Percentiles rank a stretch among this genome's conserved stretches.
Conservation (phyloP, 208 protist genomes). For the Acanthamoeba culbertsoni region DNA sequence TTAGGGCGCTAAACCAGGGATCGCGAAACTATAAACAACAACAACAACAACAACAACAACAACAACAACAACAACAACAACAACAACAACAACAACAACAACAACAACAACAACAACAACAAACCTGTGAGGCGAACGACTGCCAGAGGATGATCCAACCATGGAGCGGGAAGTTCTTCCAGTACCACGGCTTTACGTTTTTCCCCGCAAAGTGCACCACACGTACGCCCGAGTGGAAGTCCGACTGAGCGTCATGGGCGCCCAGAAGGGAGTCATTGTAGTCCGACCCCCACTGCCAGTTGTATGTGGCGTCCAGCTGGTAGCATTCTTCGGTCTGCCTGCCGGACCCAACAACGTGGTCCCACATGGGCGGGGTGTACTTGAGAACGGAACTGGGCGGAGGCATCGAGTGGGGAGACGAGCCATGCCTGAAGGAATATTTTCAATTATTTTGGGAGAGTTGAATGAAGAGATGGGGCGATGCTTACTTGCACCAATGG, state of each 20-base stretch:
- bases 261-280: background rate
- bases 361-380: background rate
- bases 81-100: too few species aligned
- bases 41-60: too few species aligned
- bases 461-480: background rate
- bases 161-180: background rate
- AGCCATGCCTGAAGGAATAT: background rate
- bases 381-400: background rate
- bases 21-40: too few species aligned
- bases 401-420: background rate
- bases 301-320: background rate
- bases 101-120: too few species aligned
- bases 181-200: background rate
- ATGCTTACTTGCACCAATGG: background rate
- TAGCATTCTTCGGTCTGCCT: background rate
- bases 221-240: background rate
- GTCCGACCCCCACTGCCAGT: slow-evolving; percentile 25
- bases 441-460: too few species aligned
- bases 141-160: background rate
- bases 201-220: background rate
- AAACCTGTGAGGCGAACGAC: background rate
- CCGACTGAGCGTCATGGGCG: background rate
- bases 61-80: too few species aligned
- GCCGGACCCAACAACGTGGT: too few species aligned
- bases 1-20: too few species aligned